Conservation (phyloP, 75 land plant species). For the Pinus tabuliformis region DNA sequence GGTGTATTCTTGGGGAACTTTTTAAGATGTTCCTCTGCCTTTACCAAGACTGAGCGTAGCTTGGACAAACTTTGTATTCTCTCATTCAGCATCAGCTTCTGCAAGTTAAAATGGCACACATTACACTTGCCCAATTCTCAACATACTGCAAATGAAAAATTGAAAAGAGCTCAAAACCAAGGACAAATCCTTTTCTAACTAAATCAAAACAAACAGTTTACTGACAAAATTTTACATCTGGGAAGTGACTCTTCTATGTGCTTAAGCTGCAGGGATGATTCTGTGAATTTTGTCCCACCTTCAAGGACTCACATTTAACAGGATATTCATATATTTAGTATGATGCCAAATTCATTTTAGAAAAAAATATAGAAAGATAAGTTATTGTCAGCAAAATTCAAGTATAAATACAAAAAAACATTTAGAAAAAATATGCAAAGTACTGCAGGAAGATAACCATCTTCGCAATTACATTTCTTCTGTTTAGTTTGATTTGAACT, state of each 20-base stretch:
- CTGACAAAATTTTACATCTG: neutral
- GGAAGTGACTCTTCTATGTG: neutral
- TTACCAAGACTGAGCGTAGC: slow-evolving; percentile 59
- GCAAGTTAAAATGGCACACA: slow-evolving; percentile 8
- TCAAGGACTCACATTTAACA: neutral
- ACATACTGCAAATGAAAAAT: neutral
- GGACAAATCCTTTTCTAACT: too few relatives aligned
- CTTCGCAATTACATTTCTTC: neutral
- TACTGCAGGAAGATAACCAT: neutral
- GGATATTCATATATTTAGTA: neutral
- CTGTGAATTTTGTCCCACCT: neutral
- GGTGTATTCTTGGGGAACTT: slow-evolving; percentile 68
- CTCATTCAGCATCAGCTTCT: slow-evolving; percentile 98
- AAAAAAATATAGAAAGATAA: neutral
- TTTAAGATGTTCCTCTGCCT: slow-evolving; percentile 77
- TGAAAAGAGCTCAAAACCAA: neutral
- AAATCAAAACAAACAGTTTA: neutral
- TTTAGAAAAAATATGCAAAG: neutral
- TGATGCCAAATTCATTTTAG: neutral
- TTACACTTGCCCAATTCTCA: neutral
- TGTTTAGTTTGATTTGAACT: neutral
- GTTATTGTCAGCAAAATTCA: neutral
- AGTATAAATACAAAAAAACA: neutral
- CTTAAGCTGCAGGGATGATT: neutral
- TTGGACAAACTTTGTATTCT: slow-evolving; percentile 63